Conservation (phyloP, 2,329 filamentous ascomycete species). For the Alternaria dauci region DNA sequence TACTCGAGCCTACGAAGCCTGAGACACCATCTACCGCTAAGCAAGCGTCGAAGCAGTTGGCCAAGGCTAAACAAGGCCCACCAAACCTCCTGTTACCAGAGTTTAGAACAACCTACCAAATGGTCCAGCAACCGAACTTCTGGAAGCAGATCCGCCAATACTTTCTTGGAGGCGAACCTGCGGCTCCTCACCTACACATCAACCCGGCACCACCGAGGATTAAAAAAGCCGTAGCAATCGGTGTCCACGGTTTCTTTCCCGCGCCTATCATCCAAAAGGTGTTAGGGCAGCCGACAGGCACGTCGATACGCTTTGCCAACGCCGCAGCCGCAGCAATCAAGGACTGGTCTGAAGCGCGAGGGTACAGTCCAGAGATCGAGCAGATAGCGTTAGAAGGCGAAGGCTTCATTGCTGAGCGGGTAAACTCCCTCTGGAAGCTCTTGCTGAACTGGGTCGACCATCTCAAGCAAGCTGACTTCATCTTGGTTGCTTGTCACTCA, state of each 20-base stretch:
- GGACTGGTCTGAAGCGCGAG: conserved; percentile 75
- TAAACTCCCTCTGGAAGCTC: conserved; percentile 93
- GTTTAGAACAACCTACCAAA: conserved; percentile 71
- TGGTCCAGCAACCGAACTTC: conserved; percentile 55
- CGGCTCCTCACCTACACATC: conserved; percentile 73
- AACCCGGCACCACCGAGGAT: conserved; percentile 74
- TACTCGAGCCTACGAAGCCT: conserved; percentile 35
- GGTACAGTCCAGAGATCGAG: conserved; percentile 82
- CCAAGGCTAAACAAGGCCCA: conserved; percentile 46
- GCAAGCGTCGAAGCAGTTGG: conserved; percentile 32
- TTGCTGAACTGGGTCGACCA: conserved; percentile 94
- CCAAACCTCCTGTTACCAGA: conserved; percentile 74
- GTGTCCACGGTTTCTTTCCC: conserved; percentile 93
- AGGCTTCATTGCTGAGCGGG: conserved; percentile 86
- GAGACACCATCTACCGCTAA: conserved; percentile 41
- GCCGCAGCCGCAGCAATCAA: conserved; percentile 84
- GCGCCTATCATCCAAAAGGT: conserved; percentile 86
- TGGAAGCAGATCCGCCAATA: conserved; percentile 54
- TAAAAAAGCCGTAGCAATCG: conserved; percentile 88
- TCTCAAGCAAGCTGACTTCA: conserved; percentile 85
- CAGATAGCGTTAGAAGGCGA: conserved; percentile 96
- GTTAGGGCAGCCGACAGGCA: conserved; percentile 93
- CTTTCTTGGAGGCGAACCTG: conserved; percentile 60
- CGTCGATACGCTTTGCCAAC: conserved; percentile 90
- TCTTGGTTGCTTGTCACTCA: conserved; percentile 91